phyloP scores from a whole-genome alignment of 1,139 yeast species.

The Geotrichum citri-aurantii region DNA sequence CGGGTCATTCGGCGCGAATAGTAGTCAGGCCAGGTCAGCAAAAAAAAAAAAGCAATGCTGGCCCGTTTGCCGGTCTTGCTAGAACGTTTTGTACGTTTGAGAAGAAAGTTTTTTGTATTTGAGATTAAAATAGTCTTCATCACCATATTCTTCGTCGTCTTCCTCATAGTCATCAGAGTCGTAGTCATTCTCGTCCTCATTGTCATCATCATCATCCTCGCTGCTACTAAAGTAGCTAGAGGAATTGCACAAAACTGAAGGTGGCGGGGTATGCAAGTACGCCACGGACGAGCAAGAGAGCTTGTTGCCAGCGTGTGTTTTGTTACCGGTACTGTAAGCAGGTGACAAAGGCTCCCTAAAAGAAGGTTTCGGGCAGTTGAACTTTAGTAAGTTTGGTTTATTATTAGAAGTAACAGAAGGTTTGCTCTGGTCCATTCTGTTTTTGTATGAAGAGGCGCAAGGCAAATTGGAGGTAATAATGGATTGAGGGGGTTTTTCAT shows the following conservation, averaged over 20 bases:
- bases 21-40: neutral
- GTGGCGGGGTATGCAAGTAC: slow-evolving; percentile 10
- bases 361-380: slow-evolving; percentile 3
- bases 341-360: neutral
- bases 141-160: neutral
- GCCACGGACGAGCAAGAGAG: slow-evolving; percentile 1
- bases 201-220: neutral
- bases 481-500: neutral
- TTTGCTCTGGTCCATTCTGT: slow-evolving; percentile 1
- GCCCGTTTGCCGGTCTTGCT: neutral
- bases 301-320: neutral
- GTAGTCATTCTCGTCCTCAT: neutral
- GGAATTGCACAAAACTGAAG: neutral
- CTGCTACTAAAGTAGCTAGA: neutral
- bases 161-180: slow-evolving; percentile 6
- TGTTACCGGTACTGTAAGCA: neutral
- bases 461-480: neutral
- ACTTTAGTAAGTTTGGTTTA: neutral
- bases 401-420: neutral
- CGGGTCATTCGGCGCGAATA: neutral
- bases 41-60: neutral
- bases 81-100: neutral
- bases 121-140: neutral
- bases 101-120: neutral
- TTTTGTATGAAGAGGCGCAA: neutral